Percentiles rank a stretch among this genome's conserved stretches.
phyloP scores from a whole-genome alignment of 1,284 basidiomycete genomes.

The Rugosomyces carneus region DNA sequence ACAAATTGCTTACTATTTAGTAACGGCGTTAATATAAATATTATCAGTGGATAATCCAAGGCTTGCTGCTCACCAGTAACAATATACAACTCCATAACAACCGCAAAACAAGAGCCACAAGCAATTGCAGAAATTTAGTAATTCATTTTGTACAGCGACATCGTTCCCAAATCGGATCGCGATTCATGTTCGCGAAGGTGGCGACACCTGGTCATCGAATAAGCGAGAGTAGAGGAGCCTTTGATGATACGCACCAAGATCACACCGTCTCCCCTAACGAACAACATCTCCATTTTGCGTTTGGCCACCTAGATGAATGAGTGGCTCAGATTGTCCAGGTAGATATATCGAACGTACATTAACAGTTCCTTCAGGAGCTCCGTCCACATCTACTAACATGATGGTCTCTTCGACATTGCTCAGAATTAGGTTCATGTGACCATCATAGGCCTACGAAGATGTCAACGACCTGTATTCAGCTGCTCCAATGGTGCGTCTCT shows the following conservation, averaged over 20 bases:
- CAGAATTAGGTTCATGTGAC: conserved; percentile 98
- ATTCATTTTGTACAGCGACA: neutral
- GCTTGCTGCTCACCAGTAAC: neutral
- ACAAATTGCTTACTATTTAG: no score
- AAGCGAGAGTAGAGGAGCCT: conserved; percentile 1
- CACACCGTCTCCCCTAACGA: conserved; percentile 93
- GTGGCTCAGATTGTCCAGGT: neutral
- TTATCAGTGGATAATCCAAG: neutral
- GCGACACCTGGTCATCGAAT: conserved; percentile 55
- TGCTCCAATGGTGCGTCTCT: conserved; percentile 23
- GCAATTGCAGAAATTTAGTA: neutral
- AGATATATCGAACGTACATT: conserved; percentile 44
- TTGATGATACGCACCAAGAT: conserved; percentile 62
- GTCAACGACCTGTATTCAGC: conserved; percentile 12
- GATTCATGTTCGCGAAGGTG: conserved; percentile 58
- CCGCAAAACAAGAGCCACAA: neutral
- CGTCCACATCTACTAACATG: conserved; percentile 81
- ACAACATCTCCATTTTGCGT: conserved; percentile 96
- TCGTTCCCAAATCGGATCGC: neutral
- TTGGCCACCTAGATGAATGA: conserved; percentile 68
- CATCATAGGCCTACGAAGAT: conserved; percentile 86
- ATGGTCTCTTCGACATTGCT: conserved; percentile 97
- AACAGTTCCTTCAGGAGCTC: conserved; percentile 46
- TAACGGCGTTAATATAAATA: neutral
- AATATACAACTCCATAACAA: neutral